Evolutionary conservation across 805 yeast species (phyloP).

Genomic region (Saccharomycopsis fermentans): DNA sequence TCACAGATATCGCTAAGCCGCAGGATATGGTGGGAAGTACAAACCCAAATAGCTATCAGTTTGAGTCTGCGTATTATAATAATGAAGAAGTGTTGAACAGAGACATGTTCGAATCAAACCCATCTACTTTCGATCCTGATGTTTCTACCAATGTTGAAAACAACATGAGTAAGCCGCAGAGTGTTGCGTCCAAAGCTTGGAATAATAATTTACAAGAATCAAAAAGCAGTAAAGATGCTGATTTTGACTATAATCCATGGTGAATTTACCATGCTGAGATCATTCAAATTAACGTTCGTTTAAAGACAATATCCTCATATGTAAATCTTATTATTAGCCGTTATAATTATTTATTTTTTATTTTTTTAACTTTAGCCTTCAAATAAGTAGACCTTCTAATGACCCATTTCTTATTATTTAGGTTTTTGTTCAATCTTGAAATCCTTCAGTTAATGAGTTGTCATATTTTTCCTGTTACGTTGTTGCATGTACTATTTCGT

Average conservation of each 20-base stretch:
- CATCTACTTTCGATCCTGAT: background rate
- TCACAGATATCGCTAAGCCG: constrained; percentile 7
- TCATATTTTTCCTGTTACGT: no score
- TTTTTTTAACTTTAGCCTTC: background rate
- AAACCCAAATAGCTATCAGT: background rate
- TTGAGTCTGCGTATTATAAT: background rate
- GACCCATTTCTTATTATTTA: no score
- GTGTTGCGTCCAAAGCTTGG: constrained; percentile 14
- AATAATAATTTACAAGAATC: constrained; percentile 8
- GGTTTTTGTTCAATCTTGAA: no score
- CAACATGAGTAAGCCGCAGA: constrained; percentile 9
- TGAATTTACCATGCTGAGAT: background rate
- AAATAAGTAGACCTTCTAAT: no score
- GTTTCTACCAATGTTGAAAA: background rate
- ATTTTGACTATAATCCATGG: constrained; percentile 18
- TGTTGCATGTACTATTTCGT: no score
- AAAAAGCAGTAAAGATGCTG: background rate
- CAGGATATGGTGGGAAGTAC: background rate
- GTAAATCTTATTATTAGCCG: background rate
- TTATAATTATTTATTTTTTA: background rate
- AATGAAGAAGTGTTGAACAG: constrained; percentile 7
- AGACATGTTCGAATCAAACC: background rate
- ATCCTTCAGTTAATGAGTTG: no score
- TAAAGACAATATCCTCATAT: background rate
- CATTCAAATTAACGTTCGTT: background rate